These are phyloP conservation scores for Teratosphaeria epicoccoides DNA, from an alignment of 2,329 filamentous ascomycete genomes.

Conservation along the genomic window DNA sequence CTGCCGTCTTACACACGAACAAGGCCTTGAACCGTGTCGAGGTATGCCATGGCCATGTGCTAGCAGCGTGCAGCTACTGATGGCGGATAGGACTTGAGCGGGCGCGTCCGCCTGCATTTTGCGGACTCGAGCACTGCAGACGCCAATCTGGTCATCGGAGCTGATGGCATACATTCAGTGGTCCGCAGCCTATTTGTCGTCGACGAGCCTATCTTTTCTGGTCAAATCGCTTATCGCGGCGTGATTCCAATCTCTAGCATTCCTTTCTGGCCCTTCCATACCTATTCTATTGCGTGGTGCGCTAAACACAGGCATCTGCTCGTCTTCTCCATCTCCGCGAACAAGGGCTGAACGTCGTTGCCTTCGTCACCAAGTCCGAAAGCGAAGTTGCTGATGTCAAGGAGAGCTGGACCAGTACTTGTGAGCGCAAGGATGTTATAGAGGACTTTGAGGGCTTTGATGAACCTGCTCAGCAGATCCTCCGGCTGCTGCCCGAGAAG, in stretches of 20 bases:
- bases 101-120: slow-evolving; percentile 16
- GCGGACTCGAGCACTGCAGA: slow-evolving; percentile 8
- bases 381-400: slow-evolving; percentile 24
- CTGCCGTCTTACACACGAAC: slow-evolving; percentile 20
- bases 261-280: slow-evolving; percentile 11
- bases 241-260: slow-evolving; percentile 13
- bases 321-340: slow-evolving; percentile 27
- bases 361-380: slow-evolving; percentile 24
- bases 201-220: slow-evolving; percentile 40
- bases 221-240: slow-evolving; percentile 35
- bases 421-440: slow-evolving; percentile 17
- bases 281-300: slow-evolving; percentile 22
- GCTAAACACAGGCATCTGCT: slow-evolving; percentile 29
- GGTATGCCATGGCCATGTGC: background rate
- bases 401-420: slow-evolving; percentile 28
- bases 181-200: slow-evolving; percentile 36
- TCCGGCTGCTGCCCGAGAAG: slow-evolving; percentile 13
- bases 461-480: slow-evolving; percentile 18
- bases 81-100: slow-evolving; percentile 11
- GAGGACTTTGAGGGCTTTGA: slow-evolving; percentile 15
- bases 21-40: slow-evolving; percentile 16
- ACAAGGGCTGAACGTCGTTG: slow-evolving; percentile 30
- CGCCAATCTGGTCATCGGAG: slow-evolving; percentile 12
- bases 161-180: slow-evolving; percentile 16
- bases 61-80: background rate